A percentile compares a stretch with the other conserved stretches of the same genome.
Conservation (phyloP, 164 flowering plant genomes). For the Akebia trifoliata region DNA sequence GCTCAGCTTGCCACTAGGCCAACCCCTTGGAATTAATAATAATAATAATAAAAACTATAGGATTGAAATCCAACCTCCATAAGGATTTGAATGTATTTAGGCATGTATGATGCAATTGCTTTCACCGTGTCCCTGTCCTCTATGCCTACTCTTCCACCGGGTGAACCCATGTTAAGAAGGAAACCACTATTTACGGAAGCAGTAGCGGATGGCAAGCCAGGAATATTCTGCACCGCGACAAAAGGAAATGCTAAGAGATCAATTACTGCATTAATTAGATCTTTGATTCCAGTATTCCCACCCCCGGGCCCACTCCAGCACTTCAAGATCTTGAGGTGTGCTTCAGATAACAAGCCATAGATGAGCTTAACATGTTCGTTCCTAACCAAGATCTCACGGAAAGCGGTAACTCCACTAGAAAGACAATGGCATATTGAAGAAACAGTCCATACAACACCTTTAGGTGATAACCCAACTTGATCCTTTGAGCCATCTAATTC, state of each 20-base stretch:
- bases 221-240: slow-evolving; percentile 73
- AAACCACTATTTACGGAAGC: slow-evolving; percentile 90
- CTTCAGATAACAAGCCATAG: slow-evolving; percentile 51
- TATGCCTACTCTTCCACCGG: slow-evolving; percentile 61
- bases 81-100: slow-evolving; percentile 65
- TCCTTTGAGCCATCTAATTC: slow-evolving; percentile 29
- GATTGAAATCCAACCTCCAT: slow-evolving; percentile 52
- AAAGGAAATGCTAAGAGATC: slow-evolving; percentile 95
- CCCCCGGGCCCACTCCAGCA: slow-evolving; percentile 94
- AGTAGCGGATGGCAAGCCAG: slow-evolving; percentile 68
- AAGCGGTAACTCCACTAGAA: slow-evolving; percentile 62
- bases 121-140: slow-evolving; percentile 68
- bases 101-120: slow-evolving; percentile 71
- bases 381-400: slow-evolving; percentile 66
- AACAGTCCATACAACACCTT: slow-evolving; percentile 80
- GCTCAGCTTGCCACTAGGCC: too few relatives aligned
- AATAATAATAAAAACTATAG: too few relatives aligned
- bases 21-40: too few relatives aligned
- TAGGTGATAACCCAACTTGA: slow-evolving; percentile 66
- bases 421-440: slow-evolving; percentile 80
- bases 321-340: slow-evolving; percentile 66
- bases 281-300: slow-evolving; percentile 73
- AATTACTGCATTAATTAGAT: slow-evolving; percentile 59
- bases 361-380: slow-evolving; percentile 61
- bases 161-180: slow-evolving; percentile 75